These are phyloP conservation scores for Gyrodon lividus DNA, from an alignment of 768 basidiomycete species.

Conservation along the genomic window DNA sequence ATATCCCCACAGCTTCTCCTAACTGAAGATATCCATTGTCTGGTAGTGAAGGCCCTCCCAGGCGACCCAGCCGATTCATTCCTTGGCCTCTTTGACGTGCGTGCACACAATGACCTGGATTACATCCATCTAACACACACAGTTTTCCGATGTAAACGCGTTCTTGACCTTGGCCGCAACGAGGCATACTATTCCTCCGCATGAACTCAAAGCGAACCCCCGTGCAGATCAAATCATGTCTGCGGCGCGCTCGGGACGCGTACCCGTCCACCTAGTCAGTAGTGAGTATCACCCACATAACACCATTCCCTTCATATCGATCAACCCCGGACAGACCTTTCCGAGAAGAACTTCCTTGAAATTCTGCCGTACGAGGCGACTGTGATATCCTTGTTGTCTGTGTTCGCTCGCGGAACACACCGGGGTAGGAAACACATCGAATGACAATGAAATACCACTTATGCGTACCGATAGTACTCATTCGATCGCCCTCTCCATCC, in stretches of 20 bases:
- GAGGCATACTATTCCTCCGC: constrained; percentile 61
- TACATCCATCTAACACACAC: constrained; percentile 1
- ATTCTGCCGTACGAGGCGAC: constrained; percentile 61
- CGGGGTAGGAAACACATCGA: constrained; percentile 46
- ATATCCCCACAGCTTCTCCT: constrained; percentile 54
- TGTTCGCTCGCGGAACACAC: constrained; percentile 73
- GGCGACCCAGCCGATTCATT: constrained; percentile 26
- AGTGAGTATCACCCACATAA: constrained; percentile 45
- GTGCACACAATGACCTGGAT: constrained; percentile 20
- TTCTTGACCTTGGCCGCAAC: constrained; percentile 83
- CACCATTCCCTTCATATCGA: neutral
- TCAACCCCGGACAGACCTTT: constrained; percentile 54
- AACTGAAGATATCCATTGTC: constrained; percentile 59
- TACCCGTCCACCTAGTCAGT: constrained; percentile 74
- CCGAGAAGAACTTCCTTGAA: constrained; percentile 80
- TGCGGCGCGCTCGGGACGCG: constrained; percentile 71
- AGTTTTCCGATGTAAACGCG: constrained; percentile 89
- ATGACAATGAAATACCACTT: constrained; percentile 1
- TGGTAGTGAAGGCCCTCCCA: constrained; percentile 51
- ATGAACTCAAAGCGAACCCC: constrained; percentile 57
- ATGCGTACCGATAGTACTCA: constrained; percentile 43
- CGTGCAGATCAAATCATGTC: constrained; percentile 67
- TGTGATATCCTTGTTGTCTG: constrained; percentile 56
- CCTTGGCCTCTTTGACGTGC: constrained; percentile 74
- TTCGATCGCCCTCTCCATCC: constrained; percentile 46